Conservation (phyloP, 179 eudicot species). For the Kewa caespitosa region DNA sequence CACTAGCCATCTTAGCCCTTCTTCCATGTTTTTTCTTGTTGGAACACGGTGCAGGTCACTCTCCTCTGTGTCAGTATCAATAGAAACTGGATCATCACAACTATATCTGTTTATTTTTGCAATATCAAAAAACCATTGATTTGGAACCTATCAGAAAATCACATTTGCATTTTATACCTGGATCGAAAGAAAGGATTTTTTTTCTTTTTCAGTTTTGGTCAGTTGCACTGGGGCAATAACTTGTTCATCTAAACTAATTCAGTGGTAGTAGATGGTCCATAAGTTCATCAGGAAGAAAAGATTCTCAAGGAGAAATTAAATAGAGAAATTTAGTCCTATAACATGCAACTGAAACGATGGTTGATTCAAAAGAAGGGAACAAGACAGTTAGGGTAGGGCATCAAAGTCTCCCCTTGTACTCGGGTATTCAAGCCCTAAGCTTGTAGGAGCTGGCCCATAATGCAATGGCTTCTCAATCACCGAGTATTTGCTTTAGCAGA, state of each 20-base stretch:
- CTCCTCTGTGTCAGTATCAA: slow-evolving; percentile 35
- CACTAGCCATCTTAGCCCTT: slow-evolving; percentile 66
- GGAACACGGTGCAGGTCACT: slow-evolving; percentile 33
- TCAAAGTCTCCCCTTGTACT: no score
- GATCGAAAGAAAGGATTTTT: not conserved
- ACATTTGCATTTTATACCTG: not conserved
- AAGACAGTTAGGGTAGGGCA: no score
- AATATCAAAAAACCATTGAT: not conserved
- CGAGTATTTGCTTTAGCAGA: no score
- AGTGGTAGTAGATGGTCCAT: no score
- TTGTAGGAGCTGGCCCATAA: no score
- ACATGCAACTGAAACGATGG: no score
- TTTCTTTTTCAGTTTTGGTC: not conserved
- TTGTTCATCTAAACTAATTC: not conserved
- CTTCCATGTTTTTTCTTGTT: slow-evolving; percentile 58
- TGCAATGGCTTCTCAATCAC: no score
- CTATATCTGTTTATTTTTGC: not conserved
- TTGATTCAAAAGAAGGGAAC: no score
- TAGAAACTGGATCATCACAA: slow-evolving; percentile 18
- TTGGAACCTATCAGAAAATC: not conserved
- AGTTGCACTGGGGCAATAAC: not conserved
- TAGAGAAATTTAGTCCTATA: no score
- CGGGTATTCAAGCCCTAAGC: no score
- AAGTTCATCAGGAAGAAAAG: no score
- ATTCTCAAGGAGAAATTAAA: no score